These are phyloP conservation scores for Vachellia collinsii DNA, from an alignment of 306 rosid genomes.

Conservation along the genomic window DNA sequence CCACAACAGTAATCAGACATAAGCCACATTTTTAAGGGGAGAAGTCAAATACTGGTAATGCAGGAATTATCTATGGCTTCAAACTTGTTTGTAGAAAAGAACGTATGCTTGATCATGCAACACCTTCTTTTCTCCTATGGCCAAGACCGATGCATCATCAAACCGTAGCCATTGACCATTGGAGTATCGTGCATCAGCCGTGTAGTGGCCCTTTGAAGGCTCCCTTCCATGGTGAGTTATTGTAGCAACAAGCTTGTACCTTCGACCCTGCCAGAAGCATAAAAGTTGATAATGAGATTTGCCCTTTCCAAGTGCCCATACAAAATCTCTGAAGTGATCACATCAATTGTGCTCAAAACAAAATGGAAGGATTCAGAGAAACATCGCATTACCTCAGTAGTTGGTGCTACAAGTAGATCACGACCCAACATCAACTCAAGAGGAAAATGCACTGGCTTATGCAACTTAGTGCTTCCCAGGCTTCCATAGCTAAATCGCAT, in stretches of 20 bases:
- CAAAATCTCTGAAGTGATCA: constrained; percentile 7
- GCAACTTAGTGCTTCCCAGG: constrained; percentile 97
- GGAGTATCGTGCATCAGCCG: constrained; percentile 76
- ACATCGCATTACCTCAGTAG: constrained; percentile 59
- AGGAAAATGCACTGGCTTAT: constrained; percentile 83
- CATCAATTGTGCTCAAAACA: constrained; percentile 12
- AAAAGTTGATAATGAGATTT: constrained; percentile 18
- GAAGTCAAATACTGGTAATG: not conserved
- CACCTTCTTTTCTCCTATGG: constrained; percentile 71
- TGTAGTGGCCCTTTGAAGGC: constrained; percentile 94
- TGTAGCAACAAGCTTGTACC: constrained; percentile 87
- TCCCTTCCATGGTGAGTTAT: constrained; percentile 96
- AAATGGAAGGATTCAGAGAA: constrained; percentile 1
- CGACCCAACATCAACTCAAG: constrained; percentile 78
- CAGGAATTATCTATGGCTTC: constrained; percentile 28
- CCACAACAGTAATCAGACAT: constrained; percentile 13
- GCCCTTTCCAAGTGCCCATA: not conserved
- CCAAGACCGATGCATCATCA: constrained; percentile 75
- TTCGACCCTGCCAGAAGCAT: constrained; percentile 70
- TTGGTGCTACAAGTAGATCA: constrained; percentile 68
- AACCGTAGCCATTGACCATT: constrained; percentile 81
- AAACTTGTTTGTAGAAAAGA: constrained; percentile 74
- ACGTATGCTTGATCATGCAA: constrained; percentile 92
- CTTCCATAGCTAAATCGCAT: constrained; percentile 94
- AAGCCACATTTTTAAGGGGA: constrained; percentile 11